These are phyloP conservation scores for Neoconidiobolus thromboides DNA, from an alignment of 371 early-diverging fungal genomes.

Conservation along the genomic window DNA sequence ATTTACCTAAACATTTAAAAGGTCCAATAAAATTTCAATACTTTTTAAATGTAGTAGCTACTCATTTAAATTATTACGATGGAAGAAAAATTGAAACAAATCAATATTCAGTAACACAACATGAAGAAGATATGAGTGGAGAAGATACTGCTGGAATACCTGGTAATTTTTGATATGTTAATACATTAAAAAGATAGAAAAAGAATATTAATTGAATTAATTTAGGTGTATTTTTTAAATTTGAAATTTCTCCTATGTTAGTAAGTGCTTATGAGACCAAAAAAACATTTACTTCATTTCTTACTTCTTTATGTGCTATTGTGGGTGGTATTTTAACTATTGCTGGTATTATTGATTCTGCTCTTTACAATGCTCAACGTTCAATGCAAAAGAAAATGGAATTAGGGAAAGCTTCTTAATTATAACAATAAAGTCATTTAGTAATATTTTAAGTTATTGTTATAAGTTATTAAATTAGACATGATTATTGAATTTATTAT, in stretches of 20 bases:
- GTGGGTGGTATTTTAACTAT: conserved; percentile 91
- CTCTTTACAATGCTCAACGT: conserved; percentile 73
- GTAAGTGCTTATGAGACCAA: conserved; percentile 68
- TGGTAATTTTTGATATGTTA: conserved; percentile 15
- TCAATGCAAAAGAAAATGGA: conserved; percentile 61
- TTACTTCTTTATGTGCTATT: conserved; percentile 84
- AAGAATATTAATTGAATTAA: conserved; percentile 9
- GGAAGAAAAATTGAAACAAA: conserved; percentile 53
- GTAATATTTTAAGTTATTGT: too few relatives aligned
- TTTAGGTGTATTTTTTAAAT: conserved; percentile 81
- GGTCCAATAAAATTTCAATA: conserved; percentile 54
- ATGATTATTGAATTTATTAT: too few relatives aligned
- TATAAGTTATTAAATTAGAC: too few relatives aligned
- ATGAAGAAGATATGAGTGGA: conserved; percentile 24
- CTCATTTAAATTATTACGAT: conserved; percentile 46
- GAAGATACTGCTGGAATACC: conserved; percentile 29
- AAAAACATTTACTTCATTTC: conserved; percentile 64
- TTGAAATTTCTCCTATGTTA: conserved; percentile 93
- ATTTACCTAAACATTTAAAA: conserved; percentile 10
- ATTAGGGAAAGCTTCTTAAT: conserved; percentile 49
- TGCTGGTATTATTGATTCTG: conserved; percentile 75
- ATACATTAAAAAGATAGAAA: conserved; percentile 14
- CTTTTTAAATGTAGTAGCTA: conserved; percentile 84
- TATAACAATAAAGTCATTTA: not conserved
- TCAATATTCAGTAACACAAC: conserved; percentile 86